A percentile compares a stretch with the other conserved stretches of the same genome.
Conservation (phyloP, 2,329 filamentous ascomycete genomes). For the Penicillium italicum region DNA sequence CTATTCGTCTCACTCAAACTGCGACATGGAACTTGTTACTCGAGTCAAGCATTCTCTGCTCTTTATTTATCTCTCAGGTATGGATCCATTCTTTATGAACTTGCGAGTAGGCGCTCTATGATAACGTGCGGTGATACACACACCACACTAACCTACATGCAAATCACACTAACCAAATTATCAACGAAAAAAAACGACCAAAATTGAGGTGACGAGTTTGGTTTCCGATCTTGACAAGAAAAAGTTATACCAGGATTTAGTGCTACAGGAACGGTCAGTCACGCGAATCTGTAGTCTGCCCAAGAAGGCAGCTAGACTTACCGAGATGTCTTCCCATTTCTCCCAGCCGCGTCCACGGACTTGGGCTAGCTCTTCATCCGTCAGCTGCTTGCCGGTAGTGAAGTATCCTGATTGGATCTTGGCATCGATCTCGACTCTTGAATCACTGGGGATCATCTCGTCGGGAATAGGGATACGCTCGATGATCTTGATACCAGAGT, state of each 20-base stretch:
- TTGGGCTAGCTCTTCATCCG: conserved; percentile 75
- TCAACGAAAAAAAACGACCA: background rate
- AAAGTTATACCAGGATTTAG: background rate
- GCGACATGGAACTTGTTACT: background rate
- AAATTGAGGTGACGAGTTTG: background rate
- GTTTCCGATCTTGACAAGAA: background rate
- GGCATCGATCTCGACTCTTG: conserved; percentile 95
- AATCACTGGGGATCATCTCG: conserved; percentile 89
- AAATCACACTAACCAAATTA: background rate
- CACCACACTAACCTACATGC: background rate
- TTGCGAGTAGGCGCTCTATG: background rate
- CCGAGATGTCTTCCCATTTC: conserved; percentile 53
- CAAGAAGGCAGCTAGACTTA: conserved; percentile 15
- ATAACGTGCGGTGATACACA: background rate
- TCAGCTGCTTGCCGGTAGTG: conserved; percentile 86
- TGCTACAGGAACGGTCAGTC: conserved; percentile 16
- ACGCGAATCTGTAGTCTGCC: background rate
- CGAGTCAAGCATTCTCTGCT: background rate
- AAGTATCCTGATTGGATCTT: conserved; percentile 92
- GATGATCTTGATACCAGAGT: conserved; percentile 65
- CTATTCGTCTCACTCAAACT: background rate
- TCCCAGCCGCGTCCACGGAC: conserved; percentile 92
- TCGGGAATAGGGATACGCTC: conserved; percentile 91
- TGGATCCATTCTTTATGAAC: background rate
- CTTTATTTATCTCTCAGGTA: background rate